Conservation (phyloP, 2,329 filamentous ascomycete genomes). For the Hymenoscyphus albidus region DNA sequence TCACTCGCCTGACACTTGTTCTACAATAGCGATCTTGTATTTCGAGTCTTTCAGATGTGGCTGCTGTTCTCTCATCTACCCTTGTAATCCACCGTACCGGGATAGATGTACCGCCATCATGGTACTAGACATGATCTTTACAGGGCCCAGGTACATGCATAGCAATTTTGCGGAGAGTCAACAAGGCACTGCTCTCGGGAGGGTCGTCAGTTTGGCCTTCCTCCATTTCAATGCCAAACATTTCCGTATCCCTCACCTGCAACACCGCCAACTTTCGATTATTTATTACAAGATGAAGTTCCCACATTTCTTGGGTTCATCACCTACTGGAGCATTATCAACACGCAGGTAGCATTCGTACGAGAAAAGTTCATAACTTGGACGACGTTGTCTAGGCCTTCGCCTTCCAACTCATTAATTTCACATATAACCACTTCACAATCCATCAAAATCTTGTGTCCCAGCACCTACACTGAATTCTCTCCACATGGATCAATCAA, state of each 20-base stretch:
- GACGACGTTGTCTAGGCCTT: neutral
- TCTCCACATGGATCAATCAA: conserved; percentile 6
- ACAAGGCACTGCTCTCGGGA: neutral
- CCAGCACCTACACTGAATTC: neutral
- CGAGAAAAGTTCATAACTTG: neutral
- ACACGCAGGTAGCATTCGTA: neutral
- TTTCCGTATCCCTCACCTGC: neutral
- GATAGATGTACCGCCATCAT: neutral
- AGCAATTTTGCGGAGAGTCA: neutral
- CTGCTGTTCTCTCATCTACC: neutral
- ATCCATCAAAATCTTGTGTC: neutral
- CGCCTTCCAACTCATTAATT: neutral
- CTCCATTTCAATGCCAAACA: neutral
- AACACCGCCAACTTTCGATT: neutral
- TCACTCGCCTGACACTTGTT: neutral
- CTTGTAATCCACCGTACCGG: neutral
- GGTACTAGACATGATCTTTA: neutral
- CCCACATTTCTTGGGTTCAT: neutral
- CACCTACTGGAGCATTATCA: neutral
- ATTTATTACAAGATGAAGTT: neutral
- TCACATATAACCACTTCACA: neutral
- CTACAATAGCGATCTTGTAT: neutral
- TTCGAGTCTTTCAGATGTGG: neutral
- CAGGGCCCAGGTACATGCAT: neutral
- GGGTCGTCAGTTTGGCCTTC: neutral